phyloP scores from a whole-genome alignment of 1,284 basidiomycete genomes.

The Rhodotorula sp. region DNA sequence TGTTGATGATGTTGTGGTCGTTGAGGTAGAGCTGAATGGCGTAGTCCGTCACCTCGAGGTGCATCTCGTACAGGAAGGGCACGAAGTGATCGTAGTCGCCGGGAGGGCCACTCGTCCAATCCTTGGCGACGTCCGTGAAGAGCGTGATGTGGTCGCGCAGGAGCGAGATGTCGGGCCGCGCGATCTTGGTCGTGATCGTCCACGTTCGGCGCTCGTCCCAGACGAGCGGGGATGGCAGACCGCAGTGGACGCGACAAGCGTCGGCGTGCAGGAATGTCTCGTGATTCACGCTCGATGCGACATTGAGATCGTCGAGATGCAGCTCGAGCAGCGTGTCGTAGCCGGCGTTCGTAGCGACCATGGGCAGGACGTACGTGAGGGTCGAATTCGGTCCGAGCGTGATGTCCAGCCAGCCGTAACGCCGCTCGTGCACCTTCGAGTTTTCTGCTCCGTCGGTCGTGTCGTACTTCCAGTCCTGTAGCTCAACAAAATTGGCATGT shows the following conservation, averaged over 20 bases:
- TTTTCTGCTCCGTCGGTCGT: constrained; percentile 53
- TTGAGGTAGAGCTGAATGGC: constrained; percentile 81
- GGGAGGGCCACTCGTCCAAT: constrained; percentile 80
- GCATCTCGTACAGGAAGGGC: constrained; percentile 73
- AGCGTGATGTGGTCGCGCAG: constrained; percentile 90
- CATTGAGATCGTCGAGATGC: constrained; percentile 73
- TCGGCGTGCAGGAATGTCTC: constrained; percentile 73
- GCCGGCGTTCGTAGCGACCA: constrained; percentile 69
- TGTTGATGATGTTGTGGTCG: constrained; percentile 93
- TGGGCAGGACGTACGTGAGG: constrained; percentile 76
- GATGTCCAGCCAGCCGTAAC: constrained; percentile 67
- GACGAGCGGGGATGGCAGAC: constrained; percentile 55
- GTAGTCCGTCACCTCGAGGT: constrained; percentile 71
- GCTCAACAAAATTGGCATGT: constrained; percentile 4
- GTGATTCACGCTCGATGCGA: constrained; percentile 83
- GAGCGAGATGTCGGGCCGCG: constrained; percentile 70
- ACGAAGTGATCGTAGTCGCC: constrained; percentile 77
- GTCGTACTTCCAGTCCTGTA: constrained; percentile 82
- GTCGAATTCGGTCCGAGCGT: constrained; percentile 76
- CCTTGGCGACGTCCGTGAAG: constrained; percentile 81
- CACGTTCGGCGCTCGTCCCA: constrained; percentile 68
- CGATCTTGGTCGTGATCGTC: constrained; percentile 69
- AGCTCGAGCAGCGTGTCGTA: constrained; percentile 77
- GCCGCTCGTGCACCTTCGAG: constrained; percentile 59
- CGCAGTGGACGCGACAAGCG: constrained; percentile 58